Conservation (phyloP, 768 basidiomycete genomes). For the Terana coerulea region DNA sequence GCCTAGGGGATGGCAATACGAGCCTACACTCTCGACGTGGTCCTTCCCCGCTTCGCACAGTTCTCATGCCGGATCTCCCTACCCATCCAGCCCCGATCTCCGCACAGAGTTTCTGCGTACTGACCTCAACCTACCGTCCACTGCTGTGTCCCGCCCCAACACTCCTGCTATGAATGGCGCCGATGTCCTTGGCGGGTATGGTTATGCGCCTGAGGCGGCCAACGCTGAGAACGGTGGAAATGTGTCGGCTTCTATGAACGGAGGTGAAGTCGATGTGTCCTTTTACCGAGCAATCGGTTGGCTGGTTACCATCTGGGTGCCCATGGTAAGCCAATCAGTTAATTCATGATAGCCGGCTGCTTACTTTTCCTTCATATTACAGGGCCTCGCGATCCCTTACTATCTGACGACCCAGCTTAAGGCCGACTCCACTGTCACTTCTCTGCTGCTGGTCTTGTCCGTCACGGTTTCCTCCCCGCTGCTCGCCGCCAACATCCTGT, state of each 20-base stretch:
- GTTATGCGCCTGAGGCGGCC: constrained; percentile 42
- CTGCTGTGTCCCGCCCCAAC: constrained; percentile 38
- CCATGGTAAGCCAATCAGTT: constrained; percentile 46
- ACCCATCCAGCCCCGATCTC: constrained; percentile 36
- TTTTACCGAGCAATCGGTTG: constrained; percentile 53
- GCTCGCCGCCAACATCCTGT: constrained; percentile 55
- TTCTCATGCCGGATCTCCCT: constrained; percentile 27
- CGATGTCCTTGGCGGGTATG: constrained; percentile 67
- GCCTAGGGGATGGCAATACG: constrained; percentile 43
- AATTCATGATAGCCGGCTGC: neutral
- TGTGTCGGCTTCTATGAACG: constrained; percentile 38
- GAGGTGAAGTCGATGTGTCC: constrained; percentile 54
- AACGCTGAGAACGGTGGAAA: constrained; percentile 54
- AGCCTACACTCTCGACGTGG: constrained; percentile 60
- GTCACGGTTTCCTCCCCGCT: constrained; percentile 67
- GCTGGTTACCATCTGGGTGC: constrained; percentile 66
- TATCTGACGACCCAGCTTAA: constrained; percentile 39
- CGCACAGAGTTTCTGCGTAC: constrained; percentile 24
- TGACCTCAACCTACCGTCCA: constrained; percentile 28
- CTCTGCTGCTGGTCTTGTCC: constrained; percentile 56
- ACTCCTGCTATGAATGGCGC: constrained; percentile 55
- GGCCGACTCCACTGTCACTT: constrained; percentile 34
- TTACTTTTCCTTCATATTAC: neutral
- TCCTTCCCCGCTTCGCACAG: constrained; percentile 51
- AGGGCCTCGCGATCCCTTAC: constrained; percentile 67